phyloP scores from a whole-genome alignment of 768 basidiomycete species.

The Trametopsis cervina region DNA sequence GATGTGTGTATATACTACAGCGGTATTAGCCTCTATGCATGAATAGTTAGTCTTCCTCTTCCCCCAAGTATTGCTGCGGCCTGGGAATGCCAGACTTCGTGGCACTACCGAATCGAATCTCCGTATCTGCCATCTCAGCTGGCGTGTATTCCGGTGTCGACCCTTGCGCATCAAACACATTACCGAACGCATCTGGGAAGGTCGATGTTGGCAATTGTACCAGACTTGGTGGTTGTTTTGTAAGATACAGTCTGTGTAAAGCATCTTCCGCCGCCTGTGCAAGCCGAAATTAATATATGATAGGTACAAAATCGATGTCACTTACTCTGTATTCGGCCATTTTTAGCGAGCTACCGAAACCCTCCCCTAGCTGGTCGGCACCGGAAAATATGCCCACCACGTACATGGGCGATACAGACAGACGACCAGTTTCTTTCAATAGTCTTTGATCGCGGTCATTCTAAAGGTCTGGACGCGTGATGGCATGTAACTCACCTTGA shows the following conservation, averaged over 20 bases:
- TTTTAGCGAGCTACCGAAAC: conserved; percentile 84
- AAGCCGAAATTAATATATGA: not conserved
- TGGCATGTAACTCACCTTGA: conserved; percentile 45
- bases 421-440: conserved; percentile 88
- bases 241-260: conserved; percentile 76
- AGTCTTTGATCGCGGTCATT: conserved; percentile 33
- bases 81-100: conserved; percentile 36
- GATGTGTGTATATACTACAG: conserved; percentile 18
- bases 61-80: conserved; percentile 10
- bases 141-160: conserved; percentile 44
- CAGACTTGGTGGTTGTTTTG: conserved; percentile 61
- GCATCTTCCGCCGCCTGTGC: conserved; percentile 80
- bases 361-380: conserved; percentile 83
- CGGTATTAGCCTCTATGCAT: conserved; percentile 2
- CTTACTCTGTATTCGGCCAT: conserved; percentile 93
- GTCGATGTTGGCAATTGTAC: conserved; percentile 70
- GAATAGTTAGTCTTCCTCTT: conserved; percentile 14
- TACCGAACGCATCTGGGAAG: conserved; percentile 50
- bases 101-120: conserved; percentile 64
- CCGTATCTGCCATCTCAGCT: conserved; percentile 49
- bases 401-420: conserved; percentile 85
- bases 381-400: conserved; percentile 94
- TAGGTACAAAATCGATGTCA: not conserved
- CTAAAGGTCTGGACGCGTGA: not conserved
- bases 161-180: conserved; percentile 40